Base-by-base conservation (phyloP, 495 filamentous ascomycete genomes). In the Symbiotaphrina buchneri region DNA sequence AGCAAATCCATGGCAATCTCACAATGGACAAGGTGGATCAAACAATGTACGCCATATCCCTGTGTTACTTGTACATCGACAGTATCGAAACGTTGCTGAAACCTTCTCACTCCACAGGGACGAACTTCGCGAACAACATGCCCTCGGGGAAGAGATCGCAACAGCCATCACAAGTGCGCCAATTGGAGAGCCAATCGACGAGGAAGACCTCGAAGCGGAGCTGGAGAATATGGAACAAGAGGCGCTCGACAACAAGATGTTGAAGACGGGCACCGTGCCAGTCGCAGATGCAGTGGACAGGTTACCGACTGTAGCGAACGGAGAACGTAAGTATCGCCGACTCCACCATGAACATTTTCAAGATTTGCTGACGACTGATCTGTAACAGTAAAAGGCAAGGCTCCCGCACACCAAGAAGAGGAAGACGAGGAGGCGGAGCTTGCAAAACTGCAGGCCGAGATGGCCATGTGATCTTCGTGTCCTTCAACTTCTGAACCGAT, bases 401-500 rank as follows among this genome's bases (percentile, higher is more conserved):
- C 58, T 15, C 29, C 33, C 28, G 40, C 38, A 16, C 38, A 54
- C 45, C 36, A 18, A 45, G 37, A 37, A 24, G 37, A 39, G 20
- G 27, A 37, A 4, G 37, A 30, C 68, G 84, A 94, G 45, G 87
- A 94, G 49, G 85, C 72, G 41, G 90, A 99, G 55, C 59, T 99
- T 45, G 68, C 71, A 48, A 93, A 87, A 53, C 51, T 97, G 42
- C 82, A 85, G 52, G 85, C 81, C 24, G 87, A 94, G 55, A 97
- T 97, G 87, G 83, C 84, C 34, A 92, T 94, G 74, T 83, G 52
- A 69, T n/a, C n/a, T n/a, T n/a, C n/a, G n/a, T n/a, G n/a, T n/a
- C n/a, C n/a, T n/a, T n/a, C n/a, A n/a, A n/a, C n/a, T n/a, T n/a
- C n/a, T n/a, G n/a, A n/a, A n/a, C n/a, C n/a, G n/a, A n/a, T n/a